phyloP scores from a whole-genome alignment of 768 basidiomycete genomes.

The Nevesoporus exiguus region DNA sequence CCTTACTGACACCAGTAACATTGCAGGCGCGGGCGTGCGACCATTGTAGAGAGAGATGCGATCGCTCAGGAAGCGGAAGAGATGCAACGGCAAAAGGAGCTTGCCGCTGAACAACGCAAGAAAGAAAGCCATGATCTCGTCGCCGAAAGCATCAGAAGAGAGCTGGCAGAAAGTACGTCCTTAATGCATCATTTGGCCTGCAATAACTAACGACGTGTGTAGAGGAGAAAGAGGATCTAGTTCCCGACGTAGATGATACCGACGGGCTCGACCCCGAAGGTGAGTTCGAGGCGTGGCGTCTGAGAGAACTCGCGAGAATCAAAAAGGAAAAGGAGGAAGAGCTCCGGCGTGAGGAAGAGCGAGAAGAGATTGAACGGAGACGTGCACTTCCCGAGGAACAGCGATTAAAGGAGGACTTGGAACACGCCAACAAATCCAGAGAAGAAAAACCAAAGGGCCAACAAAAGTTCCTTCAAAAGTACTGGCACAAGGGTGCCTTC shows the following conservation, averaged over 20 bases:
- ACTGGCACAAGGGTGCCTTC: slow-evolving; percentile 99
- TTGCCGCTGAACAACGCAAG: slow-evolving; percentile 77
- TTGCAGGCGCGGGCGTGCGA: slow-evolving; percentile 68
- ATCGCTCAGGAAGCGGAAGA: slow-evolving; percentile 76
- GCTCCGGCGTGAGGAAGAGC: slow-evolving; percentile 74
- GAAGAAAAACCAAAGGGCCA: slow-evolving; percentile 89
- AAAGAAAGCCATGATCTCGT: slow-evolving; percentile 90
- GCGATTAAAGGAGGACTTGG: slow-evolving; percentile 87
- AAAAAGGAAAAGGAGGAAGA: slow-evolving; percentile 93
- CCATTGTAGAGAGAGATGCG: slow-evolving; percentile 65
- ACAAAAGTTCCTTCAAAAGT: slow-evolving; percentile 94
- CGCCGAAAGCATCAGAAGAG: slow-evolving; percentile 89
- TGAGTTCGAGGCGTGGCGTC: slow-evolving; percentile 96
- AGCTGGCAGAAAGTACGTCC: slow-evolving; percentile 83
- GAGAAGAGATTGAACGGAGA: slow-evolving; percentile 87
- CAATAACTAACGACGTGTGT: slow-evolving; percentile 3
- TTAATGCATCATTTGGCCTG: background rate
- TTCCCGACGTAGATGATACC: slow-evolving; percentile 91
- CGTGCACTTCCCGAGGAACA: slow-evolving; percentile 93
- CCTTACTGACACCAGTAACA: slow-evolving; percentile 2
- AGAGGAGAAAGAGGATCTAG: slow-evolving; percentile 87
- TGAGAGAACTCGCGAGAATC: slow-evolving; percentile 90
- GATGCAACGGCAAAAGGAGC: slow-evolving; percentile 60
- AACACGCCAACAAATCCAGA: slow-evolving; percentile 74
- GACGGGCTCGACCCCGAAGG: slow-evolving; percentile 85